Evolutionary conservation across 768 basidiomycete species (phyloP).

Genomic region (Hygrophorus pudorinus): DNA sequence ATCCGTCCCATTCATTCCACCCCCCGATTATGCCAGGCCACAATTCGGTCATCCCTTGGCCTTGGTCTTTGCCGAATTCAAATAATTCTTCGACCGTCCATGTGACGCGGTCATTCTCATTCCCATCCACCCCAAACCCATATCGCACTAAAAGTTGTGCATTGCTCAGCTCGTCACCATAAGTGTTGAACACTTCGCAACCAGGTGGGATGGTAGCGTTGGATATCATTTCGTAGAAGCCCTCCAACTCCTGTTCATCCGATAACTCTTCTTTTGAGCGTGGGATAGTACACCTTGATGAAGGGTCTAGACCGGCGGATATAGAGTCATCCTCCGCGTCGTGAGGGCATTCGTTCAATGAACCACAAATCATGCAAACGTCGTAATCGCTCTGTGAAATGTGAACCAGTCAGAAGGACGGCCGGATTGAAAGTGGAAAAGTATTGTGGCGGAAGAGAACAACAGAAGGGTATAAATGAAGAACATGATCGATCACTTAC

Average conservation of each 20-base stretch:
- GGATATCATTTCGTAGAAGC: constrained; percentile 60
- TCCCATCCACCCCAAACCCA: constrained; percentile 67
- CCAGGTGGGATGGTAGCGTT: constrained; percentile 38
- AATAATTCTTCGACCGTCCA: constrained; percentile 28
- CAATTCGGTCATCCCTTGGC: constrained; percentile 4
- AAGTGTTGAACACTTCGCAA: constrained; percentile 68
- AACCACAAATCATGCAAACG: constrained; percentile 68
- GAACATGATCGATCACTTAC: constrained; percentile 24
- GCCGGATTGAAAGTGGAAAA: constrained; percentile 1
- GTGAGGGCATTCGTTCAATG: constrained; percentile 57
- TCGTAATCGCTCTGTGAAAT: constrained; percentile 52
- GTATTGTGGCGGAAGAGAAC: background rate
- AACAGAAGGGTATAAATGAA: too few relatives aligned
- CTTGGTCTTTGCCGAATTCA: constrained; percentile 7
- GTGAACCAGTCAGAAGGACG: constrained; percentile 1
- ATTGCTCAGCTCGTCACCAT: constrained; percentile 57
- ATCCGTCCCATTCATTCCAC: background rate
- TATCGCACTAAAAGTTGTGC: constrained; percentile 58
- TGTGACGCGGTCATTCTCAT: constrained; percentile 52
- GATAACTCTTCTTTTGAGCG: background rate
- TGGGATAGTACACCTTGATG: background rate
- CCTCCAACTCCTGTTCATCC: constrained; percentile 20
- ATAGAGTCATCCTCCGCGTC: constrained; percentile 30
- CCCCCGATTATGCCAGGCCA: background rate
- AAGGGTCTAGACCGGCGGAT: background rate